Conservation (phyloP, 352 stramenopile species). For the Phytopythium cucurbitacearum region DNA sequence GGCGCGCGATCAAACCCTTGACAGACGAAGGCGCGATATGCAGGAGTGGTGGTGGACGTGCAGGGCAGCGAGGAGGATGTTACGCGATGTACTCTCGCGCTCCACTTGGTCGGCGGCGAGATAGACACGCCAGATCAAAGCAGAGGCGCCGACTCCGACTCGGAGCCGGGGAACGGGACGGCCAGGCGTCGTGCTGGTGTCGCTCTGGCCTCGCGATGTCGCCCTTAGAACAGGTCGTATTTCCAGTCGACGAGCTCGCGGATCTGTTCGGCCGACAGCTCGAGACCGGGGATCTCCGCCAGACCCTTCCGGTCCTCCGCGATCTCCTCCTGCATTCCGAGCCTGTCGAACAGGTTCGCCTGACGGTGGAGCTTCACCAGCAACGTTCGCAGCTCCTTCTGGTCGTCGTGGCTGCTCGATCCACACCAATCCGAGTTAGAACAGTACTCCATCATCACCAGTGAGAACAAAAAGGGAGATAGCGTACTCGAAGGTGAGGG, state of each 20-base stretch:
- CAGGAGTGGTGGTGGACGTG: slow-evolving; percentile 5
- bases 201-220: slow-evolving; percentile 2
- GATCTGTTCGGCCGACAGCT: slow-evolving; percentile 55
- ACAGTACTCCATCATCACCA: background rate
- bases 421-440: background rate
- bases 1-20: background rate
- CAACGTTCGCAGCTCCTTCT: slow-evolving; percentile 78
- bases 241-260: slow-evolving; percentile 83
- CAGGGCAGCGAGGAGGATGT: slow-evolving; percentile 8
- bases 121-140: background rate
- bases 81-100: slow-evolving; percentile 9
- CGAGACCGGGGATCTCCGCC: slow-evolving; percentile 48
- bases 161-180: slow-evolving; percentile 7
- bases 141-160: slow-evolving; percentile 5
- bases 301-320: slow-evolving; percentile 63
- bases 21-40: background rate
- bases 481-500: slow-evolving; percentile 6
- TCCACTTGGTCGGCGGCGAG: slow-evolving; percentile 3
- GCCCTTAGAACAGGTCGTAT: slow-evolving; percentile 42
- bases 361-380: slow-evolving; percentile 79
- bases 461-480: background rate
- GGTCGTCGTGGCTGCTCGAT: slow-evolving; percentile 67
- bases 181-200: background rate
- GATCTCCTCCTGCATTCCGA: slow-evolving; percentile 52
- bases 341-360: slow-evolving; percentile 42